Percentiles rank a stretch among this genome's conserved stretches.
phyloP scores from a whole-genome alignment of 495 filamentous ascomycete species.

The Neurospora sp. region DNA sequence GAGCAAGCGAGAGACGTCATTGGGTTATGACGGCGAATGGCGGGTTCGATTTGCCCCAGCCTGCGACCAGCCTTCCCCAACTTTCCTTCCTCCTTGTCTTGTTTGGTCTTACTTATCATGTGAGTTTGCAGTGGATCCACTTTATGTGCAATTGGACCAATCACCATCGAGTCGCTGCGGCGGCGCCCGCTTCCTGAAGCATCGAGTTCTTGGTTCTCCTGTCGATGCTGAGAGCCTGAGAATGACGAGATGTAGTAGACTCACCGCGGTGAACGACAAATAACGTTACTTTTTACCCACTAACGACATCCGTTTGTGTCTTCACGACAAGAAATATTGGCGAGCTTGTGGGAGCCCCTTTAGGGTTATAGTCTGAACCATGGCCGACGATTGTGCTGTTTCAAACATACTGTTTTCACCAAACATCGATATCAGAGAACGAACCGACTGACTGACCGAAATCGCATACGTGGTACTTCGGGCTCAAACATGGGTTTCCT shows the following conservation, averaged over 20 bases:
- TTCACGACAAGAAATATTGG: neutral
- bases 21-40: neutral
- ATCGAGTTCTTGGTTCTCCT: neutral
- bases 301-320: neutral
- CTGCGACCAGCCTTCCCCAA: neutral
- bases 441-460: neutral
- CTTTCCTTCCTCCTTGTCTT: neutral
- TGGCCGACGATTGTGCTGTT: neutral
- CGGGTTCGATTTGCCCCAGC: neutral
- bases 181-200: neutral
- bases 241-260: neutral
- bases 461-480: neutral
- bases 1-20: neutral
- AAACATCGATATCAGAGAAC: neutral
- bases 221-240: neutral
- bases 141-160: neutral
- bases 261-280: neutral
- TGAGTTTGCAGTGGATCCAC: neutral
- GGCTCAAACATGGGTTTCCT: neutral
- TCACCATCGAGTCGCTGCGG: neutral
- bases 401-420: neutral
- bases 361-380: neutral
- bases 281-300: neutral
- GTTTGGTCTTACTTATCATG: neutral
- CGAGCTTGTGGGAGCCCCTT: neutral